Base-by-base conservation (phyloP, 1,284 basidiomycete genomes). In the Chalciporus sp. region DNA sequence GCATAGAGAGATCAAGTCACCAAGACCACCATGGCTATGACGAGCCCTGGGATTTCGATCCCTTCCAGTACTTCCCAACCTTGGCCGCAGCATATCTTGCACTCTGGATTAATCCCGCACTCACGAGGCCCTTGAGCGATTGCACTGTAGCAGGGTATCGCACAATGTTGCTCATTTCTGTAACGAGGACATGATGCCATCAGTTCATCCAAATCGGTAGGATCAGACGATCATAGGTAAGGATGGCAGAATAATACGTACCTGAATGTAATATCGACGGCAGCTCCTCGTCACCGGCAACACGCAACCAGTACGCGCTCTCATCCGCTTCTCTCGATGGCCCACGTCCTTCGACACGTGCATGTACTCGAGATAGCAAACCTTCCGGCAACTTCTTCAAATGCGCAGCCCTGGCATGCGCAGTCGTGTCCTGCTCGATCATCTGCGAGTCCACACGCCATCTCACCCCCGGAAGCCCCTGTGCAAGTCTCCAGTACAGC, bases 91-190 rank as follows among this genome's bases (percentile, higher is more conserved):
- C 78, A 70, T 97, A 98, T 43, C 82, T 82, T 10, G 88, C 58
- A 65, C 90, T 92, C 78, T 95, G 95, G 43, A 79, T 74, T 7
- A 90, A 64, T 0, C 94, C 94, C 6, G 92, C 92, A 51, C 89
- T 94, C 17, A 91, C 80, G 49, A 97, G 68, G 8, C 95, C 95
- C 73, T 97, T 98, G 60, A 92, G 62, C 7, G 88, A 83, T 74
- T 98, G 94, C 11, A 91, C 78, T 4, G 91, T 84, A 10, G 94
- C 92, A 5, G 95, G 92, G 55, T 84, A 80, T 57, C 86, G 80
- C 48, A 97, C 94, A 65, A 95, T 95, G 26, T 75, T 72, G 39
- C 77, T 72, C 75, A 94, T 84, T 72, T 92, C 92, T 92, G 62
- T 11, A 27, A 44, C 11, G 4, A 29, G 6, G 6, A 7, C 17